Base-by-base conservation (phyloP, 1,139 yeast species). In the Pichia terricola region DNA sequence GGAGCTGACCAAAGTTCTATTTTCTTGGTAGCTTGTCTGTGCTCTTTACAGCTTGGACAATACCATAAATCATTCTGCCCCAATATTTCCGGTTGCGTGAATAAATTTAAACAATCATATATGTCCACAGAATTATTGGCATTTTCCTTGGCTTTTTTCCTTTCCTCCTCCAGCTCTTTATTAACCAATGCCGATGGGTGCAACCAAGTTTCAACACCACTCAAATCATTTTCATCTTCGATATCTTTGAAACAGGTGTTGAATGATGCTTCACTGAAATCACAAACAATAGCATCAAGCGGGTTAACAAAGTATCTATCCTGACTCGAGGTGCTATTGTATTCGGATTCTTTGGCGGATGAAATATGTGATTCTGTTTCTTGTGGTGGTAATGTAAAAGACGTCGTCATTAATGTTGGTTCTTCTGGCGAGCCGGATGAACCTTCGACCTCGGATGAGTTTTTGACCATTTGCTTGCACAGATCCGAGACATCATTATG, bases 11-110 rank as follows among this genome's bases (percentile, higher is more conserved):
- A 91, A 31, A 91, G 68, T 62, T 88, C 94, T 47, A 91, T 83
- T 36, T 88, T 82, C 58, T 91, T 91, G 4, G 95, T 81, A 1
- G 97, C 97, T 52, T 86, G 88, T 46, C 88, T 77, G 56, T 87
- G 95, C 42, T 85, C 94, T 56, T 83, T 79, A 66, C 98, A 91
- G 28, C 70, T 66, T 2, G 96, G 94, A 62, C 98, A 91, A 57
- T 81, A 88, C 98, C 98, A 91, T 42, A 88, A 70, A 62, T 91
- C 97, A 47, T 86, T 84, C 43, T 86, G 85, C 10, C 96, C 88
- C 39, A 91, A 69, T 3, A 88, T 77, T 60, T 91, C 98, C 0
- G 94, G 82, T 43, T 78, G 77, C 27, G 94, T 79, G 59, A 91
- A 91, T 48, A 79, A 61, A 35, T 73, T 75, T 40, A 91, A 64